phyloP scores from a whole-genome alignment of 176 grass and related monocot species.

The Phoenix dactylifera region DNA sequence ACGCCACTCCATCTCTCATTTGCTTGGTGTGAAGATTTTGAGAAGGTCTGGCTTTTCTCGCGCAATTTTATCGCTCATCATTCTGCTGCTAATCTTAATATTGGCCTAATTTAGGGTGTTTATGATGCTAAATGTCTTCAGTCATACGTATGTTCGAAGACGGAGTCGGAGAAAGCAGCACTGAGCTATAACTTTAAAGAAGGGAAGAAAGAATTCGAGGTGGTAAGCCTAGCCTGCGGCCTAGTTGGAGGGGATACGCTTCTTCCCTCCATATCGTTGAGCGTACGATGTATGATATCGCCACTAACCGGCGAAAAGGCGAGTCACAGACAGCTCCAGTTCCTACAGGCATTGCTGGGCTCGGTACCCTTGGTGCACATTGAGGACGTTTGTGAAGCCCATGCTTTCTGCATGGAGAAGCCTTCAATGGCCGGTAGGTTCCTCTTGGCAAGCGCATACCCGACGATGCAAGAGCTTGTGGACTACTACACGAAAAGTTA shows the following conservation, averaged over 20 bases:
- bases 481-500: conserved; percentile 23
- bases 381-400: conserved; percentile 56
- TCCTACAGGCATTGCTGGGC: conserved; percentile 40
- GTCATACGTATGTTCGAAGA: conserved; percentile 44
- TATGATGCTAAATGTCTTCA: not conserved
- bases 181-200: not conserved
- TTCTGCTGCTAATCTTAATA: too few relatives aligned
- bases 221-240: conserved; percentile 39
- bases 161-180: conserved; percentile 13
- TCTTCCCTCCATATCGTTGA: conserved; percentile 14
- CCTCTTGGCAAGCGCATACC: conserved; percentile 35
- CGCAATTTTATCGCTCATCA: not conserved
- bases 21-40: conserved; percentile 6
- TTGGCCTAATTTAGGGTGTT: too few relatives aligned
- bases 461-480: conserved; percentile 24
- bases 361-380: conserved; percentile 58
- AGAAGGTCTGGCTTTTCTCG: conserved; percentile 28
- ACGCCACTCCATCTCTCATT: conserved; percentile 38
- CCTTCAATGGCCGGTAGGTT: conserved; percentile 48
- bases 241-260: conserved; percentile 51
- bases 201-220: conserved; percentile 23
- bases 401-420: conserved; percentile 52
- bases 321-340: conserved; percentile 23
- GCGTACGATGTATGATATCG: conserved; percentile 18
- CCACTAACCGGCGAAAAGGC: conserved; percentile 25